phyloP scores from a whole-genome alignment of 805 yeast species.

The Candida broadrunensis region DNA sequence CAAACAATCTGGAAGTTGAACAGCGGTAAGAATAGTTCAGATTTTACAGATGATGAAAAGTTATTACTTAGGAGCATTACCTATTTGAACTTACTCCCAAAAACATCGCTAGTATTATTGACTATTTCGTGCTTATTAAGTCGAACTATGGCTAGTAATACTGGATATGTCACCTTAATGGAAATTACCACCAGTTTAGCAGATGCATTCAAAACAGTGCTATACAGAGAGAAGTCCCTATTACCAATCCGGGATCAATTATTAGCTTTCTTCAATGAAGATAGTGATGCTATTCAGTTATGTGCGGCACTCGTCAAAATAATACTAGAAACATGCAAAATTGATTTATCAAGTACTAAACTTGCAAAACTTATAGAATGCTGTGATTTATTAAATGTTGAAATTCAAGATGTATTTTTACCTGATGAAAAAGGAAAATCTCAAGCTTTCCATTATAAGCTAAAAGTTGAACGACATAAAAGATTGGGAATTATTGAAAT shows the following conservation, averaged over 20 bases:
- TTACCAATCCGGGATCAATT: constrained; percentile 6
- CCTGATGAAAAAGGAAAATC: constrained; percentile 1
- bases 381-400: constrained; percentile 2
- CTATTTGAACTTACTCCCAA: constrained; percentile 14
- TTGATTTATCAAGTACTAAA: constrained; percentile 8
- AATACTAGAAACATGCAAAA: constrained; percentile 10
- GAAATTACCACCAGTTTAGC: constrained; percentile 13
- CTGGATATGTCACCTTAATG: constrained; percentile 14
- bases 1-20: constrained; percentile 7
- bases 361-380: constrained; percentile 3
- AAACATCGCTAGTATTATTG: constrained; percentile 12
- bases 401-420: constrained; percentile 3
- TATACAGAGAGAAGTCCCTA: constrained; percentile 9
- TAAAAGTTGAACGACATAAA: background rate
- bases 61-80: constrained; percentile 9
- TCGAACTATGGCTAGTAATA: constrained; percentile 13
- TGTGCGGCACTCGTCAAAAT: constrained; percentile 15
- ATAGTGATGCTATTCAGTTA: constrained; percentile 17
- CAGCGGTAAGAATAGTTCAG: background rate
- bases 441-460: constrained; percentile 10
- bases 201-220: constrained; percentile 8
- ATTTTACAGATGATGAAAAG: constrained; percentile 6
- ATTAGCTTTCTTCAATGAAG: constrained; percentile 9
- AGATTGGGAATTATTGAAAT: constrained; percentile 18
- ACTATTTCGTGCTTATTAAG: constrained; percentile 16